Conservation (phyloP, 148 eudicot genomes). For the Chenopodium berlandieri region DNA sequence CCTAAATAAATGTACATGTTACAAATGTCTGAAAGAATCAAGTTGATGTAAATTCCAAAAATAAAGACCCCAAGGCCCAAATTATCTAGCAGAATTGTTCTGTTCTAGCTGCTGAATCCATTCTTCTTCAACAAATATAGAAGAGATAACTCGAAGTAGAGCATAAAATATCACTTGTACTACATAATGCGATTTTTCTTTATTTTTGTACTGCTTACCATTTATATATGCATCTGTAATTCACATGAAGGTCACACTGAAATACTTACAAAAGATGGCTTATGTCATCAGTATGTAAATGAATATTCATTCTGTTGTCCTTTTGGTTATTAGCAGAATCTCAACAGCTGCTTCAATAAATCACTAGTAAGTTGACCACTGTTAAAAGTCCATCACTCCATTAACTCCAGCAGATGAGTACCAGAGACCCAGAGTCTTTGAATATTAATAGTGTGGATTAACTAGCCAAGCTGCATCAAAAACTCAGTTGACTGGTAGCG, state of each 20-base stretch:
- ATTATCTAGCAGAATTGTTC: too few species aligned
- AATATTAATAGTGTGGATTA: background rate
- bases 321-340: background rate
- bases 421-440: background rate
- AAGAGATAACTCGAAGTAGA: background rate
- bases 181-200: background rate
- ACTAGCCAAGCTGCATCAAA: background rate
- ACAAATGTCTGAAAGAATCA: too few species aligned
- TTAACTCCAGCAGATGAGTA: background rate
- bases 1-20: too few species aligned
- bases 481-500: background rate
- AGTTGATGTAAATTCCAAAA: too few species aligned
- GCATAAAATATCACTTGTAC: background rate
- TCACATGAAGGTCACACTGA: background rate
- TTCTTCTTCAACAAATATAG: background rate
- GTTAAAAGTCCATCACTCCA: background rate
- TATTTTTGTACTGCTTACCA: slow-evolving; percentile 1
- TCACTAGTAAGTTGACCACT: background rate
- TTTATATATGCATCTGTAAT: slow-evolving; percentile 16
- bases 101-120: background rate
- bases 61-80: too few species aligned
- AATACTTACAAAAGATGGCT: slow-evolving; percentile 10
- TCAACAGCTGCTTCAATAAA: background rate
- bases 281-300: background rate
- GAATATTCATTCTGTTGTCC: background rate